Conservation (phyloP, 441 rosid genomes). For the Syzygium malaccense region DNA sequence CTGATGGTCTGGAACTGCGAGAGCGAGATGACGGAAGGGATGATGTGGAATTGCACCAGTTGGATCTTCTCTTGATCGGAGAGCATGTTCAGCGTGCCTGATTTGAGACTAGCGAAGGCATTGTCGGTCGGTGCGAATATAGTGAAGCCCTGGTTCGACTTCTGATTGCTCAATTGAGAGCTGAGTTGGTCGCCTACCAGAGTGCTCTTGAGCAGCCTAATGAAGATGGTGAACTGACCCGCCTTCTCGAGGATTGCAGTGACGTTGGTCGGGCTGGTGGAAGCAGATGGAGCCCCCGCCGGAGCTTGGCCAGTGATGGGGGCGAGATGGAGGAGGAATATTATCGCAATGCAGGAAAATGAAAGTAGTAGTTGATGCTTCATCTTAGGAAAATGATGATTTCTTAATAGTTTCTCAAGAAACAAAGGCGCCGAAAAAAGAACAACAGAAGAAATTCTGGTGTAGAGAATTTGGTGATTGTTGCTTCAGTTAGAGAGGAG, state of each 20-base stretch:
- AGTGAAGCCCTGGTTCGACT: constrained; percentile 71
- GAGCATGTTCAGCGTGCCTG: constrained; percentile 66
- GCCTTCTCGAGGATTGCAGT: constrained; percentile 71
- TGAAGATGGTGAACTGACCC: constrained; percentile 69
- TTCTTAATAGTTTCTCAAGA: not conserved
- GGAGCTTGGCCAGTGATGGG: constrained; percentile 30
- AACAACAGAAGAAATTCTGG: not conserved
- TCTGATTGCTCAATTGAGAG: constrained; percentile 46
- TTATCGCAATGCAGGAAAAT: not conserved
- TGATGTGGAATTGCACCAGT: constrained; percentile 72
- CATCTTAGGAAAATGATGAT: not conserved
- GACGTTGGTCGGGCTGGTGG: constrained; percentile 58
- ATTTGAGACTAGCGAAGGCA: constrained; percentile 51
- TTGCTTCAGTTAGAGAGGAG: not conserved
- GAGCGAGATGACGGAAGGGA: constrained; percentile 49
- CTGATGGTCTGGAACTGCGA: constrained; percentile 76
- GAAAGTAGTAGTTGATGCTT: not conserved
- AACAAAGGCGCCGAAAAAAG: not conserved
- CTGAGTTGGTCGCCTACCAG: constrained; percentile 66
- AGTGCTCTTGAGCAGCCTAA: constrained; percentile 52
- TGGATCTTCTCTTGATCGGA: constrained; percentile 69
- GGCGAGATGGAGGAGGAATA: constrained; percentile 11
- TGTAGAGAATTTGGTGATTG: not conserved
- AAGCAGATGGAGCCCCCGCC: constrained; percentile 29
- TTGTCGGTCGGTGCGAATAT: constrained; percentile 76